These are phyloP conservation scores for Besnoitia besnoiti DNA, from an alignment of 169 alveolate species.

Conservation along the genomic window DNA sequence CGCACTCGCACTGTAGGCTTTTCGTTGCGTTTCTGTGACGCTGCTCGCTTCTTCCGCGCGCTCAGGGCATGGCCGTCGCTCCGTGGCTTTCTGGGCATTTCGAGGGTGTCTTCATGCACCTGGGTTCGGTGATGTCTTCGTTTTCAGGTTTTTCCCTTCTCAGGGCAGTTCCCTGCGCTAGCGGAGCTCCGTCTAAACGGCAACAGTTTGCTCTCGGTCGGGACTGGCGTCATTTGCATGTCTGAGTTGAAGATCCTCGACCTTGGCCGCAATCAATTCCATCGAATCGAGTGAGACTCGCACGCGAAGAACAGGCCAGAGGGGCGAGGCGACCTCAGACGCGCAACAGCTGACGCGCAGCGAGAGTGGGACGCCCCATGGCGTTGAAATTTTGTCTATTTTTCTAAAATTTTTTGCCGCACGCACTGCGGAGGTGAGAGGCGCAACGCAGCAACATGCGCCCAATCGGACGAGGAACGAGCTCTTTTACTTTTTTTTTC, in stretches of 20 bases:
- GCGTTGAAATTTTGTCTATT: no score
- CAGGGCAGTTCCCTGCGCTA: neutral
- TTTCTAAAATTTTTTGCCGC: no score
- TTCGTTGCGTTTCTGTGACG: neutral
- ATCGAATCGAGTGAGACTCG: neutral
- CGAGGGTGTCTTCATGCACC: no score
- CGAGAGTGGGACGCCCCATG: no score
- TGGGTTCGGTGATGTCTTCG: no score
- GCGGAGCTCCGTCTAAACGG: slow-evolving; percentile 2
- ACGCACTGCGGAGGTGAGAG: no score
- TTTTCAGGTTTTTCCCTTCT: neutral
- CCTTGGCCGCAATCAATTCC: neutral
- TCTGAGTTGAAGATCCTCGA: neutral
- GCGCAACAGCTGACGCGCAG: neutral
- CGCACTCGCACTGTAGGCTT: neutral
- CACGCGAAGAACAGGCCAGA: neutral
- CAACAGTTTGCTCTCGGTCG: neutral
- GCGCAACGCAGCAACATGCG: no score
- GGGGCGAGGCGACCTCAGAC: neutral
- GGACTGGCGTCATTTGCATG: slow-evolving; percentile 21
- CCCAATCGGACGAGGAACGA: no score
- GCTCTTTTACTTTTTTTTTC: neutral
- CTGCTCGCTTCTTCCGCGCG: neutral
- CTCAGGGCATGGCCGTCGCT: no score
- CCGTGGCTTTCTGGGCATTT: no score